Conservation (phyloP, 2,329 filamentous ascomycete species). For the Penicillium crustosum region DNA sequence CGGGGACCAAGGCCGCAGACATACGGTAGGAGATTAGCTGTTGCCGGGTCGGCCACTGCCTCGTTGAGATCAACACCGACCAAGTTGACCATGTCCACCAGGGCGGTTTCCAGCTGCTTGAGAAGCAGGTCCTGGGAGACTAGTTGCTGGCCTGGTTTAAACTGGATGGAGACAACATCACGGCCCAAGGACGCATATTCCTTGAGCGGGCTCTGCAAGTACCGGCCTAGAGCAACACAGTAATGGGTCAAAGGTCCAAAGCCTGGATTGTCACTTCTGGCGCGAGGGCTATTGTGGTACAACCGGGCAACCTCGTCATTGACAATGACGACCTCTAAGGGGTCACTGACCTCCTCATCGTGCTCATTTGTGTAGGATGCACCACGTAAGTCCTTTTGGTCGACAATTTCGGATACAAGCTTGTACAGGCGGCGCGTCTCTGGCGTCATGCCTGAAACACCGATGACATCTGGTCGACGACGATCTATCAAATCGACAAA, state of each 20-base stretch:
- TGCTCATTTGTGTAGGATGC: slow-evolving; percentile 84
- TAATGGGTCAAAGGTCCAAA: slow-evolving; percentile 79
- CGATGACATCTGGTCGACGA: slow-evolving; percentile 84
- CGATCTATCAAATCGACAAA: slow-evolving; percentile 79
- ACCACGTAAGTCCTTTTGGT: slow-evolving; percentile 72
- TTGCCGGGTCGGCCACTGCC: slow-evolving; percentile 75
- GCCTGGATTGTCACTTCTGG: slow-evolving; percentile 75
- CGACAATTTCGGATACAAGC: slow-evolving; percentile 75
- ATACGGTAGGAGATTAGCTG: slow-evolving; percentile 84
- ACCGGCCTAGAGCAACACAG: slow-evolving; percentile 83
- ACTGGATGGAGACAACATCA: slow-evolving; percentile 81
- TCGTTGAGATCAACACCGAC: slow-evolving; percentile 95
- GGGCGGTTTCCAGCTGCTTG: slow-evolving; percentile 86
- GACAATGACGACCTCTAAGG: slow-evolving; percentile 83
- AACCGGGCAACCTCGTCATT: slow-evolving; percentile 97
- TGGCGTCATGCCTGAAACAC: slow-evolving; percentile 81
- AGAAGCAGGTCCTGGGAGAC: slow-evolving; percentile 83
- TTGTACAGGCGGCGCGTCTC: slow-evolving; percentile 82
- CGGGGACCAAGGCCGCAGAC: slow-evolving; percentile 87
- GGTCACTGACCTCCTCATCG: slow-evolving; percentile 72
- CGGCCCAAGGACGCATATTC: slow-evolving; percentile 92
- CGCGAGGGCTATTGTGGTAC: slow-evolving; percentile 86
- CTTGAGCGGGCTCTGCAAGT: slow-evolving; percentile 93
- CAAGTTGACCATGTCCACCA: slow-evolving; percentile 98
- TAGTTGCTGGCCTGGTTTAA: slow-evolving; percentile 86